Base-by-base conservation (phyloP, 192 early-diverging fungal genomes). In the Coemansia sp. region DNA sequence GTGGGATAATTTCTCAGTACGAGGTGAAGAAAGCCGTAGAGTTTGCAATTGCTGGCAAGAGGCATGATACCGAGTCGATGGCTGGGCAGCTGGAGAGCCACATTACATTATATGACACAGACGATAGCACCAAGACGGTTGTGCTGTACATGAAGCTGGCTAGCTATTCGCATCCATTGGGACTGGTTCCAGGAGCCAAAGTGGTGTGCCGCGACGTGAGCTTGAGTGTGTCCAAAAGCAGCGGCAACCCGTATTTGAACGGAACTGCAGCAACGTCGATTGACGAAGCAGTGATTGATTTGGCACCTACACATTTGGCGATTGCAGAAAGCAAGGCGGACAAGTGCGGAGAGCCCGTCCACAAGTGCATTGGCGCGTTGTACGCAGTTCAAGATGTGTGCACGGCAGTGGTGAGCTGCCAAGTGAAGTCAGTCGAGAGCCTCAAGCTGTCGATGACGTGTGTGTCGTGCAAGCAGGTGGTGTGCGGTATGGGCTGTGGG, bases 131-230 rank as follows among this genome's bases (percentile, higher is more conserved):
- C n/a, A 48, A n/a, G 7, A 60, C 55, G 7, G 50, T 67, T 9
- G 22, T 47, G 16, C 19, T 74, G 52, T 79, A 79, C 23, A 31
- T 70, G 8, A 73, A 67, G 26, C 57, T 79, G 23, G 49, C 58
- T 6, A 73, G 54, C 16, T 67, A 63, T 35, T 55, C 68, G 7
- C 77, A 79, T 23, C 68, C 77, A 2, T 39, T 71, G 23, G 67
- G 68, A 0, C n/a, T 79, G 52, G 50, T 79, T 19, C 77, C 67
- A 1, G 77, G 77, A 12, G 38, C 68, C 7, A 54, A 50, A 14
- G 49, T 72, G 1, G 57, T 67, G n/a, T 58, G 69, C 19, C 61
- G 60, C 2, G 61, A 74, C 29, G 64, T 64, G 8, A 21, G 29
- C 14, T 22, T 70, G 17, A 47, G 19, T 25, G 29, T 66, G 9